Evolutionary conservation across 805 yeast genomes (phyloP).

Genomic region (Kodamaea kaohsiungensis): DNA sequence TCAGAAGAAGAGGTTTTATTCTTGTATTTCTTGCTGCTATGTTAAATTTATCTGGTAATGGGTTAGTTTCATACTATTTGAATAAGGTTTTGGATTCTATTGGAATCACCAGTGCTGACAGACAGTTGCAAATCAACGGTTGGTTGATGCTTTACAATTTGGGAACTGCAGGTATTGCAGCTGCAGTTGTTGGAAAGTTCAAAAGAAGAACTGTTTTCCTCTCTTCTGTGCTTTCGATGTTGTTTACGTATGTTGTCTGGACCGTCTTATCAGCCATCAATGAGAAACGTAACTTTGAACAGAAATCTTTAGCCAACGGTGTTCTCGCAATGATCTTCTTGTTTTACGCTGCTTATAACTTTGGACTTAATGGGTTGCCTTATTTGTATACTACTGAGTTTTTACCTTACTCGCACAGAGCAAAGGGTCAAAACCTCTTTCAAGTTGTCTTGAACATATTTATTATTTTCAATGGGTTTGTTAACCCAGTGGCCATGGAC

Average conservation of each 20-base stretch:
- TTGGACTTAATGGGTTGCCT: constrained; percentile 12
- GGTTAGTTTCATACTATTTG: constrained; percentile 52
- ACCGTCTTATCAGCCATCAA: constrained; percentile 26
- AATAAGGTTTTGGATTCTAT: constrained; percentile 50
- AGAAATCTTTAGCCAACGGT: constrained; percentile 17
- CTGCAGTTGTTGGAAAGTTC: constrained; percentile 19
- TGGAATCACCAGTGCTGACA: constrained; percentile 49
- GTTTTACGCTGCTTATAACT: constrained; percentile 22
- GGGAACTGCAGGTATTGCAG: constrained; percentile 25
- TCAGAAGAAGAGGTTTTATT: constrained; percentile 43
- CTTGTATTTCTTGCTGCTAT: constrained; percentile 31
- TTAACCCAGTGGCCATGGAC: constrained; percentile 19
- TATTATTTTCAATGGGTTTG: constrained; percentile 22
- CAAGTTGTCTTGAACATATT: constrained; percentile 35
- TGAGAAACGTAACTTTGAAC: constrained; percentile 18
- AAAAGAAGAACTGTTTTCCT: constrained; percentile 40
- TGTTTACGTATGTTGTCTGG: constrained; percentile 24
- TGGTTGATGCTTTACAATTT: constrained; percentile 50
- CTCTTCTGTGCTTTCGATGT: constrained; percentile 31
- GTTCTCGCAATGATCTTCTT: constrained; percentile 28
- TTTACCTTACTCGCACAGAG: constrained; percentile 36
- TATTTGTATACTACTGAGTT: constrained; percentile 9
- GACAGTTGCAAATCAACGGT: constrained; percentile 52
- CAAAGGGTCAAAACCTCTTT: constrained; percentile 39
- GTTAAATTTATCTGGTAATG: constrained; percentile 53